Base-by-base conservation (phyloP, 2,329 filamentous ascomycete species). In the Colletotrichum sp. region DNA sequence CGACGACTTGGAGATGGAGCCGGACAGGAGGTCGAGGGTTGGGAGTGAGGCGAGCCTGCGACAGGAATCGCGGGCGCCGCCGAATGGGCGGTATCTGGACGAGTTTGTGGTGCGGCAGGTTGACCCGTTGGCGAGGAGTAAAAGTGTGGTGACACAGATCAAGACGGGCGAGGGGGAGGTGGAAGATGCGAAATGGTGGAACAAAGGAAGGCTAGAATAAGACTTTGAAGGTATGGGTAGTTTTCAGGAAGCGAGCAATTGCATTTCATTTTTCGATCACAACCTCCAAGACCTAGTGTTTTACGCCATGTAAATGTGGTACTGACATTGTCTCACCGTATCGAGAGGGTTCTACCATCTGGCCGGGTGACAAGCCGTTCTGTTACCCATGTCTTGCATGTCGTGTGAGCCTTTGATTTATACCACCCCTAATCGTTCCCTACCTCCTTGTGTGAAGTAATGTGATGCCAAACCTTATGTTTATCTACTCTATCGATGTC, bases 11-110 rank as follows among this genome's bases (percentile, higher is more conserved):
- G 74, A 70, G 15, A 26, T 69, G 21, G 74, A 76, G 48, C 21
- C 71, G 43, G 74, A 38, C 26, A 63, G 74, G 21, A 36, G 72
- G 16, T 74, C 71, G 24, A 64, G 74, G 13, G 71, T 71, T 8
- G 71, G 74, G 60, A 76, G 74, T 15, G 74, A 76, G 72, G 74
- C 74, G 18, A 76, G 74, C n/a, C 38, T 76, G n/a, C 66, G 74
- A n/a, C 74, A 76, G 52, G 74, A 75, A 8, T 10, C 63, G 52
- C 10, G 13, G 15, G 67, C 68, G 57, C 36, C 15, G 15, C 26
- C 10, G 30, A 26, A 8, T 12, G 60, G n/a, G 12, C 64, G 55
- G 15, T 76, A 76, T 18, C 4, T 34, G 18, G 74, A 76, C 3
- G 74, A 75, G 24, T 75, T 43, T 12, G 24, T 76, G 5, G 16